Evolutionary conservation across 2,329 filamentous ascomycete species (phyloP).

Genomic region (Lasiodiplodia hormozganensis): DNA sequence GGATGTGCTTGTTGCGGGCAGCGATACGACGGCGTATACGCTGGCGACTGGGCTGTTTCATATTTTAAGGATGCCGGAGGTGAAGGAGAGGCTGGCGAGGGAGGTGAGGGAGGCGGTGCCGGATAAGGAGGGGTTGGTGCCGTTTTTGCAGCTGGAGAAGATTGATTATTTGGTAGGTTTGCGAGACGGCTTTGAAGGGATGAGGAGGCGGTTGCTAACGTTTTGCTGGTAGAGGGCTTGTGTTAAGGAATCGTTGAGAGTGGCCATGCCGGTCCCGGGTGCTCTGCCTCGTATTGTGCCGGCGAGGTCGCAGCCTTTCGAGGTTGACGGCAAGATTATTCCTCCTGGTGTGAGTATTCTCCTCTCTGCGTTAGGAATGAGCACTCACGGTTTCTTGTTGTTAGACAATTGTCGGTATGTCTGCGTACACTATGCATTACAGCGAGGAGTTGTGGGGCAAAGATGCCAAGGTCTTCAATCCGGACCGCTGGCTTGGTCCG

Average conservation of each 20-base stretch:
- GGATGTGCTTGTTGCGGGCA: constrained; percentile 38
- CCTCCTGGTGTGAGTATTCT: neutral
- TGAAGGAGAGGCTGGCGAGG: constrained; percentile 32
- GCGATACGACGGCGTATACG: constrained; percentile 47
- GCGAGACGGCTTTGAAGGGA: neutral
- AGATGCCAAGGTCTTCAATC: neutral
- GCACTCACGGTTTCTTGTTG: neutral
- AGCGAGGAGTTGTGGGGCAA: neutral
- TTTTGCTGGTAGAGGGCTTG: neutral
- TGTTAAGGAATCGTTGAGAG: neutral
- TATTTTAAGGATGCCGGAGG: constrained; percentile 39
- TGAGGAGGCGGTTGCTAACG: neutral
- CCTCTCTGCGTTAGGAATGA: neutral
- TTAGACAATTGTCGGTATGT: neutral
- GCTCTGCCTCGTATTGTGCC: neutral
- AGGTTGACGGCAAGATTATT: neutral
- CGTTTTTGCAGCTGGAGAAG: neutral
- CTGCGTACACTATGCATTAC: constrained; percentile 12
- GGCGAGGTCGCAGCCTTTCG: neutral
- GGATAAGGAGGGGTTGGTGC: neutral
- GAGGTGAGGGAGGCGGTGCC: constrained; percentile 38
- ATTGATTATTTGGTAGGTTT: neutral
- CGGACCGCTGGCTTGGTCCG: constrained; percentile 3
- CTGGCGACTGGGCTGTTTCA: constrained; percentile 48
- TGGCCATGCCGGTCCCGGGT: neutral